Percentiles rank a stretch among this genome's conserved stretches.
Evolutionary conservation across 495 filamentous ascomycete genomes (phyloP).

Genomic region (Tuber umbilicatum): DNA sequence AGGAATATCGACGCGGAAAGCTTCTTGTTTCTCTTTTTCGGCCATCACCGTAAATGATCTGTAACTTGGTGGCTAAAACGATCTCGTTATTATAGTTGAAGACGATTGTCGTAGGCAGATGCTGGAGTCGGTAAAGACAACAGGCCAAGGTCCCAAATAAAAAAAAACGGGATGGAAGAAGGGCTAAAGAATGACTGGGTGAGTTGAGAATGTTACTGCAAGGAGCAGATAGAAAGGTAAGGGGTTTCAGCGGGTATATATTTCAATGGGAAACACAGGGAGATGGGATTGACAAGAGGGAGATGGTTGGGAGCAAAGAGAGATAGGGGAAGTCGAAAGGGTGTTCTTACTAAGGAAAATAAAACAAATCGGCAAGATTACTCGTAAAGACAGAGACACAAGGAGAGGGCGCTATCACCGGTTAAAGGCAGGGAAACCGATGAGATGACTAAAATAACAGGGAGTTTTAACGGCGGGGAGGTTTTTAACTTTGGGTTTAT

Average conservation of each 20-base stretch:
- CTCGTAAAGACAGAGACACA: background rate
- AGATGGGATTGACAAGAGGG: background rate
- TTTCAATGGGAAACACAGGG: background rate
- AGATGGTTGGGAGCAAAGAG: background rate
- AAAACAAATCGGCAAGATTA: background rate
- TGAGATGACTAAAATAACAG: background rate
- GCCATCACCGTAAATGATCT: slow-evolving; percentile 47
- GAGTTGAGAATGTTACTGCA: background rate
- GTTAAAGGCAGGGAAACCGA: background rate
- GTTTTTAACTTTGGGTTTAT: background rate
- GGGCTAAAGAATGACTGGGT: background rate
- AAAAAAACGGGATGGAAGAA: background rate
- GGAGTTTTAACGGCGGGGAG: background rate
- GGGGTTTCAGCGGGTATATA: background rate
- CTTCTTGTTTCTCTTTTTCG: slow-evolving; percentile 82
- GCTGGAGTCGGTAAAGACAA: background rate
- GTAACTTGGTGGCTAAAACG: slow-evolving; percentile 8
- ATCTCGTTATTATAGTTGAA: background rate
- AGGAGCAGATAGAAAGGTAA: background rate
- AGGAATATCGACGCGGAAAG: slow-evolving; percentile 63
- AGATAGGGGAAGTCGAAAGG: background rate
- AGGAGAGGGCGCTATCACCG: background rate
- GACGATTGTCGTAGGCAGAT: background rate
- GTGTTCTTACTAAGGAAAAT: background rate
- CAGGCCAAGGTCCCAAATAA: background rate